These are phyloP conservation scores for Metschnikowia henanensis DNA, from an alignment of 805 yeast species.

Conservation along the genomic window DNA sequence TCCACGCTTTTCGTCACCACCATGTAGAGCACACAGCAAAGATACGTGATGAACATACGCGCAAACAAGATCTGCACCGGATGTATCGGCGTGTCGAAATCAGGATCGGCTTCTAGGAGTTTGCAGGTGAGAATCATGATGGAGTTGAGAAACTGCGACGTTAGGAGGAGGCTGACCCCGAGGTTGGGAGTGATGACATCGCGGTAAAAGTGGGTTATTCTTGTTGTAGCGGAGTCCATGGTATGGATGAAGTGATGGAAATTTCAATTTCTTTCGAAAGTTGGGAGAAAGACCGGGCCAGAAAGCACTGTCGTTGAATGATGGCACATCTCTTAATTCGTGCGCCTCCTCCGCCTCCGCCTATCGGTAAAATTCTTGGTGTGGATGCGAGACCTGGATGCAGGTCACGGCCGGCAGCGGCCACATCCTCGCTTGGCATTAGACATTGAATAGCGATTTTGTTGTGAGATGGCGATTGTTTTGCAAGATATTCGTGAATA, in stretches of 20 bases:
- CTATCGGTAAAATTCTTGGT: too few species aligned
- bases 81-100: constrained; percentile 59
- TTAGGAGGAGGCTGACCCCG: constrained; percentile 58
- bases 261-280: not conserved
- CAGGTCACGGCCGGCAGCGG: not conserved
- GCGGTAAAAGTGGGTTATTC: constrained; percentile 3
- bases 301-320: not conserved
- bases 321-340: not conserved
- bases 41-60: constrained; percentile 73
- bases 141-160: constrained; percentile 73
- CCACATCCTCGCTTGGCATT: too few species aligned
- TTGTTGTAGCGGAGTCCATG: constrained; percentile 3
- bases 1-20: constrained; percentile 46
- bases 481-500: too few species aligned
- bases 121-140: constrained; percentile 76
- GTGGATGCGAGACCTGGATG: not conserved
- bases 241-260: not conserved
- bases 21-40: constrained; percentile 59
- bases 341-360: not conserved
- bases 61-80: constrained; percentile 78
- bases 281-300: not conserved
- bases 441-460: too few species aligned
- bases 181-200: constrained; percentile 15
- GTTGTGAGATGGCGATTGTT: too few species aligned
- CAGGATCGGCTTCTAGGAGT: constrained; percentile 65